These are phyloP conservation scores for Amorphotheca resinae DNA, from an alignment of 495 filamentous ascomycete species.

Conservation along the genomic window DNA sequence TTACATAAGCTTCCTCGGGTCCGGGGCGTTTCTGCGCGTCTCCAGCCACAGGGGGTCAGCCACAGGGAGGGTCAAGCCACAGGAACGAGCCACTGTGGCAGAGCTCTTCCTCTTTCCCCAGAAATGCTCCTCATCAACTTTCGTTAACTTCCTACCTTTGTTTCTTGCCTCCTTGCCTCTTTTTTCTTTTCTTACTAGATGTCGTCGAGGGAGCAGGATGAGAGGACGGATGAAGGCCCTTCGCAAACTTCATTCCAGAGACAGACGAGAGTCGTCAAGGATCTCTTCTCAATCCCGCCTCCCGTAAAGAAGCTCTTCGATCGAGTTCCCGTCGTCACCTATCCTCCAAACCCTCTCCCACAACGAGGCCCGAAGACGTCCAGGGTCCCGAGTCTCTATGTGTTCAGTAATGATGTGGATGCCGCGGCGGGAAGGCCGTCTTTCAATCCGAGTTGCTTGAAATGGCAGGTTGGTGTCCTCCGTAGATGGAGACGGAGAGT, in stretches of 20 bases:
- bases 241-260: constrained; percentile 1
- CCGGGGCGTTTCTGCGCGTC: too few relatives aligned
- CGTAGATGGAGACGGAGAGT: constrained; percentile 7
- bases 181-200: too few relatives aligned
- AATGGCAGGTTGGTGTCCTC: constrained; percentile 68
- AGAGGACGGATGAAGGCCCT: neutral
- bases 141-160: too few relatives aligned
- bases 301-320: constrained; percentile 76
- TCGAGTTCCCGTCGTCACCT: constrained; percentile 62
- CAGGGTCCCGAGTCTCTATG: constrained; percentile 52
- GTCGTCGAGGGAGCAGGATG: too few relatives aligned
- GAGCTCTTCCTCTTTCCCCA: too few relatives aligned
- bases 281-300: constrained; percentile 52
- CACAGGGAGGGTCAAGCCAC: too few relatives aligned
- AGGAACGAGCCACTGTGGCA: too few relatives aligned
- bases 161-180: too few relatives aligned
- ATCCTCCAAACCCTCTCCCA: constrained; percentile 69
- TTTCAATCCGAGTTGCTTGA: constrained; percentile 88
- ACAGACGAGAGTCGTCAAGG: constrained; percentile 1
- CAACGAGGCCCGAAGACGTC: constrained; percentile 41
- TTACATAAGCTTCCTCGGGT: too few relatives aligned
- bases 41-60: too few relatives aligned
- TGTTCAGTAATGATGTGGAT: constrained; percentile 60
- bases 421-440: constrained; percentile 54
- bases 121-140: too few relatives aligned